Evolutionary conservation across 257 asterid genomes (phyloP), one percentile per base, ranked within the genome.

Genomic region (Nicotiana obtusifolia): DNA sequence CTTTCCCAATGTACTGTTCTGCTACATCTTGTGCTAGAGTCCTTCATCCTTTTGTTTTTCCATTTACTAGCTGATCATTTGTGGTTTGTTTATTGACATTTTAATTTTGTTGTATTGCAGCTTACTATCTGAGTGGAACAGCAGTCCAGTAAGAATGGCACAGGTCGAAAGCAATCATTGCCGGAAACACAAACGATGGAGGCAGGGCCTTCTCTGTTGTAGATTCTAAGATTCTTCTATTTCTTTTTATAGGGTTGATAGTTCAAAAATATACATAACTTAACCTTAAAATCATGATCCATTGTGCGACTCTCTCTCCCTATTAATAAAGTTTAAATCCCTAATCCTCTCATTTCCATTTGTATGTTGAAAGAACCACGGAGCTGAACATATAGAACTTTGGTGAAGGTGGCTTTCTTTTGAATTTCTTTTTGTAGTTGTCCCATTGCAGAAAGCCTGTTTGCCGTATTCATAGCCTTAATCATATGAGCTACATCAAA

Each of bases 71-170:
- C 15, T 4, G n/a, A 47, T 71, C 20, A 7, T 73, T 56, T 31
- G 16, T 16, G 62, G 5, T 1, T 56, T 24, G 41, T 41, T 73
- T 60, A 22, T 10, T 49, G 61, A 15, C 16, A 24, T 49, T 19
- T 24, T 73, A 7, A 77, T 71, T 49, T 24, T 10, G 7, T 71
- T 81, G 62, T 82, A 22, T 44, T 86, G 81, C 95, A 96, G 98
- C 82, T 91, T 96, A 80, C 97, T 89, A 61, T 65, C 90, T 3
- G 98, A 91, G 82, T 94, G 97, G 97, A 90, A 88, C 80, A 90
- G 97, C 89, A 95, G 98, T 81, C 99, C 98, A 4, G 97, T 90
- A n/a, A 87, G 96, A 80, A 90, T 95, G 97, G 89, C 82, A 16
- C 89, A 89, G 83, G 92, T 91, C 1, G 94, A 89, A 28, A 59